Percentiles rank a stretch among this genome's conserved stretches.
Conservation (phyloP, 1,284 basidiomycete species). For the Marasmius tenuissimus region DNA sequence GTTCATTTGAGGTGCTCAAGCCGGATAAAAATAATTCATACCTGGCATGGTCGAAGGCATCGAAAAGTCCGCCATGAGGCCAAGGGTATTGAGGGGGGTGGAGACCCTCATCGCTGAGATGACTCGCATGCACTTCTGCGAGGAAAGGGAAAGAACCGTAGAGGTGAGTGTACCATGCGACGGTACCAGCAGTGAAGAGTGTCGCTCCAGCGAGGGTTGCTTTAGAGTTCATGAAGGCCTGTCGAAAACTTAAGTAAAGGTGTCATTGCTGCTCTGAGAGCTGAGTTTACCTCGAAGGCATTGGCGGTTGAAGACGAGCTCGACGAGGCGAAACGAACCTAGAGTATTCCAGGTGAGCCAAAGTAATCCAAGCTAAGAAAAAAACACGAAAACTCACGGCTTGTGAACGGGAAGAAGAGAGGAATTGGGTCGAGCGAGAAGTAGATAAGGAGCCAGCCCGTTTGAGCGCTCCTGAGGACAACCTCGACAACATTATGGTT, state of each 20-base stretch:
- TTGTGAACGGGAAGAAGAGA: slow-evolving; percentile 41
- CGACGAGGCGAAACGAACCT: slow-evolving; percentile 72
- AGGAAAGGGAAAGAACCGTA: slow-evolving; percentile 89
- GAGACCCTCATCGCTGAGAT: slow-evolving; percentile 91
- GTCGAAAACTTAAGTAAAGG: slow-evolving; percentile 1
- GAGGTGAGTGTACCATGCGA: slow-evolving; percentile 95
- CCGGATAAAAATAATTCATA: slow-evolving; percentile 33
- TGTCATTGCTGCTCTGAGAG: not conserved
- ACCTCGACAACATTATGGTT: slow-evolving; percentile 75
- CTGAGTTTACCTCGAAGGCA: slow-evolving; percentile 56
- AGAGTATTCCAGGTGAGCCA: slow-evolving; percentile 22
- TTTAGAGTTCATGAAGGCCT: slow-evolving; percentile 65
- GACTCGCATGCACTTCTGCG: slow-evolving; percentile 87
- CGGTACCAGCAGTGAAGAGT: slow-evolving; percentile 80
- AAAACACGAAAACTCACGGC: slow-evolving; percentile 36
- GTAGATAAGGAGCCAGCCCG: slow-evolving; percentile 43
- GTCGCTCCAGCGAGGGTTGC: slow-evolving; percentile 79
- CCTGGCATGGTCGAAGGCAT: slow-evolving; percentile 96
- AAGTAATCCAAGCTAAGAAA: not conserved
- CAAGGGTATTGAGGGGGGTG: slow-evolving; percentile 91
- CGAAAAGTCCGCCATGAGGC: slow-evolving; percentile 85
- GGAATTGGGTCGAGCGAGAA: slow-evolving; percentile 37
- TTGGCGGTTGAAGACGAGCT: slow-evolving; percentile 48
- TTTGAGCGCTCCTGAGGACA: slow-evolving; percentile 67
- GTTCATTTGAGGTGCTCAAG: slow-evolving; percentile 6